phyloP scores from a whole-genome alignment of 345 rosid genomes.

The Murraya koenigii region DNA sequence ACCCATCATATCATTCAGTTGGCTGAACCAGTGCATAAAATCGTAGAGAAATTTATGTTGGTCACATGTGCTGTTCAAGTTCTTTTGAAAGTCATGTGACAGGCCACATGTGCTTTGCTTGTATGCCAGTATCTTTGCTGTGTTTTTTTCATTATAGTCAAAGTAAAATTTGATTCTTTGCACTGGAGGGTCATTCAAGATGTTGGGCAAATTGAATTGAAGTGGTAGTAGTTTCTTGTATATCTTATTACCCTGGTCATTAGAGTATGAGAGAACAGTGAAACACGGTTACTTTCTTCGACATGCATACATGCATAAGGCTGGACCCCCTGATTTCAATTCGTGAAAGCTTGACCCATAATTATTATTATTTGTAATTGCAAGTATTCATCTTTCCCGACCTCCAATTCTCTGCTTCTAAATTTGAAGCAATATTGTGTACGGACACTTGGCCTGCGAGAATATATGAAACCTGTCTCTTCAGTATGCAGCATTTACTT shows the following conservation, averaged over 20 bases:
- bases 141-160: not conserved
- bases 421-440: not conserved
- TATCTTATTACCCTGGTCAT: not conserved
- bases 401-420: not conserved
- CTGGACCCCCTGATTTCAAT: not conserved
- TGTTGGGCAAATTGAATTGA: not conserved
- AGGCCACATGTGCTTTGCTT: not conserved
- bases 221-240: not conserved
- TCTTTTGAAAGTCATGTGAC: not conserved
- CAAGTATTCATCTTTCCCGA: not conserved
- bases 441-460: too few relatives aligned
- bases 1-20: not conserved
- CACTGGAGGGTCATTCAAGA: not conserved
- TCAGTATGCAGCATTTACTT: not conserved
- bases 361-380: not conserved
- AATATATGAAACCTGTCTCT: too few relatives aligned
- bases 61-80: not conserved
- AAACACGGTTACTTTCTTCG: not conserved
- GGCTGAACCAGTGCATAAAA: not conserved
- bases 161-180: not conserved
- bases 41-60: not conserved
- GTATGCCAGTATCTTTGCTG: not conserved
- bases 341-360: not conserved
- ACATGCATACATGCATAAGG: not conserved
- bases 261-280: not conserved